Evolutionary conservation across 305 asterid genomes (phyloP).

Genomic region (Fraxinus nigra): DNA sequence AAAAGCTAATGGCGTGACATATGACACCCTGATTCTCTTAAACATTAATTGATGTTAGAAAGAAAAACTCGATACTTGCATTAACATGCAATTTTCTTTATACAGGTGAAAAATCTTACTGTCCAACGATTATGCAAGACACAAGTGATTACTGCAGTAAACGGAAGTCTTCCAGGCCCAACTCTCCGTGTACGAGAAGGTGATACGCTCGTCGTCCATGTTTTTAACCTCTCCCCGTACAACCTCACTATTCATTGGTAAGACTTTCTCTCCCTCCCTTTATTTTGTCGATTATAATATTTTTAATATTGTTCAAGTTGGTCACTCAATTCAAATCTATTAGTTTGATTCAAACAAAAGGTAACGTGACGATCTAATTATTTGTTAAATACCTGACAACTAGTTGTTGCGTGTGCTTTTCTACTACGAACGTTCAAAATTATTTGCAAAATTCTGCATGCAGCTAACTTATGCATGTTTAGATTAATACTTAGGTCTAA

Average conservation of each 20-base stretch:
- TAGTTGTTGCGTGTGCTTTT: background rate
- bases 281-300: too few relatives aligned
- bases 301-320: background rate
- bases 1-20: background rate
- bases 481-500: background rate
- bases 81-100: background rate
- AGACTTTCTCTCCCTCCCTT: background rate
- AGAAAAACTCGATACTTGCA: background rate
- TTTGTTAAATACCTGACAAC: background rate
- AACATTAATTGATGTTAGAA: background rate
- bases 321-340: background rate
- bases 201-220: slow-evolving; percentile 54
- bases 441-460: background rate
- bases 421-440: background rate
- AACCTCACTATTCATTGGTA: slow-evolving; percentile 66
- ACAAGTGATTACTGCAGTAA: slow-evolving; percentile 62
- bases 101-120: slow-evolving; percentile 50
- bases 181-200: slow-evolving; percentile 53
- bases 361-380: background rate
- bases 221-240: slow-evolving; percentile 51
- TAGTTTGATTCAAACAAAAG: background rate
- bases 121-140: slow-evolving; percentile 44
- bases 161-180: slow-evolving; percentile 63
- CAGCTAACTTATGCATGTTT: background rate
- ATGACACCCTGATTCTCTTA: background rate